Percentiles rank a stretch among this genome's conserved stretches.
Evolutionary conservation across 2,329 filamentous ascomycete species (phyloP).

Genomic region (Hawksworthiomyces lignivorus): DNA sequence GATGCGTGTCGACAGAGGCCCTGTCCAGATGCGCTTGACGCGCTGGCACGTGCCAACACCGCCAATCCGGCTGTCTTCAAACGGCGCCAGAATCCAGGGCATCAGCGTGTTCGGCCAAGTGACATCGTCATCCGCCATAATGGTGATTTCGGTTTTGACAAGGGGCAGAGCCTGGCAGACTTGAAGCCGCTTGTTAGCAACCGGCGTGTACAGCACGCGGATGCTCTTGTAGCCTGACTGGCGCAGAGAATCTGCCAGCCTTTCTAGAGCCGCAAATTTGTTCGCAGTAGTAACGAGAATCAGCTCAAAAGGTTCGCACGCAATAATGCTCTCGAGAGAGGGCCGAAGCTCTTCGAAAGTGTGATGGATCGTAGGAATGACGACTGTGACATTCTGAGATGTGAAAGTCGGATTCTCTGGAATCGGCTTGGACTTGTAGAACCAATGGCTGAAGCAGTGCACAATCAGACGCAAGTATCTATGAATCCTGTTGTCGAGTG

Average conservation of each 20-base stretch:
- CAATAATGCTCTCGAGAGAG: slow-evolving; percentile 70
- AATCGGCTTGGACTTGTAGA: slow-evolving; percentile 76
- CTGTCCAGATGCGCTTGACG: slow-evolving; percentile 60
- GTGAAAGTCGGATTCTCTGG: slow-evolving; percentile 74
- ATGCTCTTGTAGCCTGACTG: slow-evolving; percentile 46
- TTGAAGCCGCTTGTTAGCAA: slow-evolving; percentile 92
- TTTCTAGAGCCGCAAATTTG: slow-evolving; percentile 61
- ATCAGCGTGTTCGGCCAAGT: slow-evolving; percentile 82
- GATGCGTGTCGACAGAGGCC: slow-evolving; percentile 51
- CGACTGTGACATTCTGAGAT: slow-evolving; percentile 80
- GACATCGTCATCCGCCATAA: slow-evolving; percentile 95
- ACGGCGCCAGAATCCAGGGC: slow-evolving; percentile 87
- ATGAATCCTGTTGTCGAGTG: slow-evolving; percentile 55
- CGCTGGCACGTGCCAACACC: slow-evolving; percentile 90
- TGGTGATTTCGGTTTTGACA: slow-evolving; percentile 73
- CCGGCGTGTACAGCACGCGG: slow-evolving; percentile 65
- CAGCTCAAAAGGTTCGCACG: slow-evolving; percentile 61
- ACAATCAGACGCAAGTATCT: slow-evolving; percentile 80
- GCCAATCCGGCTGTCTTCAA: slow-evolving; percentile 75
- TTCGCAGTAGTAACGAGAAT: slow-evolving; percentile 82
- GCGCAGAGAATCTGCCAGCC: slow-evolving; percentile 54
- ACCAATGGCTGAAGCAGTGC: slow-evolving; percentile 79
- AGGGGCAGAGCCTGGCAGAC: slow-evolving; percentile 85
- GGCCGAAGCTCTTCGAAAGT: slow-evolving; percentile 74
- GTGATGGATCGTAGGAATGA: slow-evolving; percentile 87